These are phyloP conservation scores for Malbranchea zuffiana DNA, from an alignment of 2,329 filamentous ascomycete species.

Conservation along the genomic window DNA sequence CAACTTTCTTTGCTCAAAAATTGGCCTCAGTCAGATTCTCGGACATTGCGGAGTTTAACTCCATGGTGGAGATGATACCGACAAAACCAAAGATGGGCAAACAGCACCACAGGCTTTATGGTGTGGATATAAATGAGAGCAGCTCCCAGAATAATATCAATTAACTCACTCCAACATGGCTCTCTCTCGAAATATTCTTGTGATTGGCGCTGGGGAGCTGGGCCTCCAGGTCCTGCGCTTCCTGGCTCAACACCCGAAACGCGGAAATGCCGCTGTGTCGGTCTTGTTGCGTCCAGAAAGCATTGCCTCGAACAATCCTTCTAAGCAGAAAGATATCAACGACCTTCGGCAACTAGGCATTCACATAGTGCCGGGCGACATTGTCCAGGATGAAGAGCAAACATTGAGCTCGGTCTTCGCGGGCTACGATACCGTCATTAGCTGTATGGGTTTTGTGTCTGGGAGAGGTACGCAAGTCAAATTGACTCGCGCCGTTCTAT, in stretches of 20 bases:
- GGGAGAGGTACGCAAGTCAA: constrained; percentile 48
- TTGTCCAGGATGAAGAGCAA: constrained; percentile 22
- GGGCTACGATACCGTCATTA: constrained; percentile 38
- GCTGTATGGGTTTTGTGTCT: constrained; percentile 50
- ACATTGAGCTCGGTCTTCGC: constrained; percentile 37
- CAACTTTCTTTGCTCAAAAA: no score
- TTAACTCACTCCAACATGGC: not conserved
- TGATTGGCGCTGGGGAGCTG: constrained; percentile 10
- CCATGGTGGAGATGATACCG: no score
- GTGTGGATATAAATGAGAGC: no score
- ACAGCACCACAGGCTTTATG: no score
- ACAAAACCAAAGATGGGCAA: no score
- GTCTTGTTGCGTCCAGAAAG: constrained; percentile 45
- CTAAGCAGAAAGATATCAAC: constrained; percentile 25
- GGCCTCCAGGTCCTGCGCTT: constrained; percentile 20
- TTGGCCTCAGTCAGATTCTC: no score
- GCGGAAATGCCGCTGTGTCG: constrained; percentile 32
- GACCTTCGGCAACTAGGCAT: constrained; percentile 31
- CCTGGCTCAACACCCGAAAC: constrained; percentile 39
- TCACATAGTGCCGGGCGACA: constrained; percentile 38
- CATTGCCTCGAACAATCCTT: constrained; percentile 22
- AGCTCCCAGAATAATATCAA: no score
- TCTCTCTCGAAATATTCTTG: constrained; percentile 8
- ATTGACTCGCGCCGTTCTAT: constrained; percentile 45
- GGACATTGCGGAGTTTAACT: no score